Conservation (phyloP, 225 moss, liverwort and hornwort species). For the Antitrichia curtipendula region DNA sequence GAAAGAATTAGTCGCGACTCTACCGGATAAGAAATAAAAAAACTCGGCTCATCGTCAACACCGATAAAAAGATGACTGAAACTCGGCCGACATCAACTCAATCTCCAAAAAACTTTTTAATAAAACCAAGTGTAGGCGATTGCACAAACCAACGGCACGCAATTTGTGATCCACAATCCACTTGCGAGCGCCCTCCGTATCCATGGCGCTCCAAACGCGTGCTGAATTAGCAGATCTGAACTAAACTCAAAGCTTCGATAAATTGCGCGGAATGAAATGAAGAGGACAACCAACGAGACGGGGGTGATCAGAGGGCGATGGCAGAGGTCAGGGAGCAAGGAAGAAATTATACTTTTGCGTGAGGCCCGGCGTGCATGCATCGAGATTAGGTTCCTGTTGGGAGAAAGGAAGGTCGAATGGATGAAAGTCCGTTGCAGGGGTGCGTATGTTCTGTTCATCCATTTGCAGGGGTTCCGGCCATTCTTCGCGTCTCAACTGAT, state of each 20-base stretch:
- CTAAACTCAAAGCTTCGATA: neutral
- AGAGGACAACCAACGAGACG: neutral
- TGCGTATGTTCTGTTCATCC: neutral
- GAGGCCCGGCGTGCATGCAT: neutral
- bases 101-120: neutral
- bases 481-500: neutral
- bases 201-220: neutral
- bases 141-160: slow-evolving; percentile 1
- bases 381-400: neutral
- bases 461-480: neutral
- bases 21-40: neutral
- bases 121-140: no score
- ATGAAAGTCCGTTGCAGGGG: neutral
- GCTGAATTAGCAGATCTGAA: neutral
- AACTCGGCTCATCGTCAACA: neutral
- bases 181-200: neutral
- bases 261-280: neutral
- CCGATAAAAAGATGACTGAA: neutral
- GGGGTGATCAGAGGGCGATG: neutral
- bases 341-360: neutral
- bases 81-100: neutral
- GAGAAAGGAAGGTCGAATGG: neutral
- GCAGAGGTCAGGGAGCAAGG: neutral
- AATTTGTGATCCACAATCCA: slow-evolving; percentile 6
- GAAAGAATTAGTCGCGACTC: neutral